phyloP scores from a whole-genome alignment of 177 flowering plant species.

The Tripterygium wilfordii region DNA sequence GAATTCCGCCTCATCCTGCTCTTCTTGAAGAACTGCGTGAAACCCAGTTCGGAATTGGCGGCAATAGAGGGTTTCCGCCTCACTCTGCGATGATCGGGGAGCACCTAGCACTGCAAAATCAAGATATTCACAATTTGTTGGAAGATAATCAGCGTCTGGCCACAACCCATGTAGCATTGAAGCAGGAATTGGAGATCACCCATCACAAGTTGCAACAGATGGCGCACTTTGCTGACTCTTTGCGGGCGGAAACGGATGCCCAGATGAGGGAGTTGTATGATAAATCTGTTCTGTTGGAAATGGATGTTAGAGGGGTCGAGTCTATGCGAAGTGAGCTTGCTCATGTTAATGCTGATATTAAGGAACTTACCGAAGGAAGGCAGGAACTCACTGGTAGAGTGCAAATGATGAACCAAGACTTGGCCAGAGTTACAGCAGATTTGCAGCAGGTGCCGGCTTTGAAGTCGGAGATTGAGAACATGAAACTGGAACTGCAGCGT shows the following conservation, averaged over 20 bases:
- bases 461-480: constrained; percentile 59
- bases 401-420: constrained; percentile 59
- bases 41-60: constrained; percentile 46
- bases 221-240: constrained; percentile 36
- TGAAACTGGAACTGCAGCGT: constrained; percentile 67
- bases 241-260: constrained; percentile 49
- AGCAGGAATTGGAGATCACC: constrained; percentile 68
- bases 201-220: constrained; percentile 62
- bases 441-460: constrained; percentile 61
- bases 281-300: constrained; percentile 53
- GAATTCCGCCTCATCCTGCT: constrained; percentile 48
- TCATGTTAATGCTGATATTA: constrained; percentile 58
- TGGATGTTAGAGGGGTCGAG: constrained; percentile 57
- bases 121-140: constrained; percentile 65
- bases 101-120: constrained; percentile 60
- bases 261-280: constrained; percentile 69
- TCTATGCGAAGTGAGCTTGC: constrained; percentile 61
- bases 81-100: constrained; percentile 67
- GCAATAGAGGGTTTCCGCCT: constrained; percentile 41
- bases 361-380: constrained; percentile 50
- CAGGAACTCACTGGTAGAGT: constrained; percentile 65
- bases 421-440: constrained; percentile 50
- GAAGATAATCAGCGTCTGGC: constrained; percentile 79
- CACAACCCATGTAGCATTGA: constrained; percentile 84
- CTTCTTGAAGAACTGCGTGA: constrained; percentile 70